Evolutionary conservation across 306 rosid species (phyloP), one percentile per base, ranked within the genome.

Genomic region (Vigna trinervia): DNA sequence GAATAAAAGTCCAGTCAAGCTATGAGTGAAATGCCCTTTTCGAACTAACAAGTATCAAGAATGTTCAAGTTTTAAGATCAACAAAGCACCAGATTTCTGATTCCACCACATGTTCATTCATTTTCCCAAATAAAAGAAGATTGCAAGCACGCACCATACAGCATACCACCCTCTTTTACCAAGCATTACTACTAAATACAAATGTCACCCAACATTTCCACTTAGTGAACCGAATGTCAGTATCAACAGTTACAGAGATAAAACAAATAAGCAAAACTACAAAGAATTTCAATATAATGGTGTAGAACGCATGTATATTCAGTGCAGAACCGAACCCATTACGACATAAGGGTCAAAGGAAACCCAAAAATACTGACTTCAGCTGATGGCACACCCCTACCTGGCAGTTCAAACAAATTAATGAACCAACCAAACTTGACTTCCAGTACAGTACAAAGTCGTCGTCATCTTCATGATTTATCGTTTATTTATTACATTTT

Each of bases 381-480:
- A 58, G 53, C 19, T 45, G 52, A 69, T 8, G 63, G 47, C 10
- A 57, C 32, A 57, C 38, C 52, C 73, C 62, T 57, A 45, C 63
- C 74, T 8, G 52, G 47, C 32, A 69, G 57, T 75, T 67, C 34
- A 76, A 43, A 53, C 54, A 51, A 48, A 62, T 17, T 43, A 60
- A 62, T 70, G 61, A 63, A 41, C 30, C 47, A 53, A 39, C 19
- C 48, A 8, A 12, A 12, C 70, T 15, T 28, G 50, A 78, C 69
- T 17, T 39, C 46, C 38, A n/a, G 15, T 36, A 17, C 14, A 39
- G 32, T 19, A 64, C 51, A 48, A 64, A 64, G 51, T 30, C 9
- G 30, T 48, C 12, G 26, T 26, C 36, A 46, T 46, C 41, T 5
- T 36, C 41, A 6, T 28, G 14, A 45, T 45, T 45, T 11, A 41